These are phyloP conservation scores for Zygotorulaspora florentina DNA, from an alignment of 805 yeast genomes.

Conservation along the genomic window DNA sequence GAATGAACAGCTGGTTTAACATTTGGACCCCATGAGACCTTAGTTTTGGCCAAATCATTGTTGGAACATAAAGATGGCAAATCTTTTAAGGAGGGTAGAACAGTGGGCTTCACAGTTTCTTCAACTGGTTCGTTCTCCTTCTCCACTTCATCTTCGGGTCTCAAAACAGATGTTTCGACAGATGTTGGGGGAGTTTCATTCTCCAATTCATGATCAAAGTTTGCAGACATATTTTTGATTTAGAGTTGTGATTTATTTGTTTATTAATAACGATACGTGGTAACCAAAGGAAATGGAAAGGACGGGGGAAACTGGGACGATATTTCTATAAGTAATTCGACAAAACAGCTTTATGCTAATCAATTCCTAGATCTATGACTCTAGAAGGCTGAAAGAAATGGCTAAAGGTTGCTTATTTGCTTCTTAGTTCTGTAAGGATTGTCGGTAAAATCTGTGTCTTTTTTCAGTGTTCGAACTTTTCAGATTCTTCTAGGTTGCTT, in stretches of 20 bases:
- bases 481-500: too few species aligned
- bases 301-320: conserved; percentile 8
- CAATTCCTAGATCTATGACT: background rate
- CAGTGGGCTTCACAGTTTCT: conserved; percentile 12
- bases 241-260: background rate
- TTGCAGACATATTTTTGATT: conserved; percentile 9
- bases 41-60: conserved; percentile 28
- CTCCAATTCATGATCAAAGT: conserved; percentile 11
- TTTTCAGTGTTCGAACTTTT: too few species aligned
- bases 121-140: conserved; percentile 1
- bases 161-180: conserved; percentile 10
- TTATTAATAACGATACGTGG: conserved; percentile 5
- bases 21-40: conserved; percentile 44
- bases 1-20: conserved; percentile 40
- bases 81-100: conserved; percentile 39
- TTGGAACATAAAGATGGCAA: conserved; percentile 65
- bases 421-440: background rate
- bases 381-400: background rate
- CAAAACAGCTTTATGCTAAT: conserved; percentile 2
- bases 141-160: background rate
- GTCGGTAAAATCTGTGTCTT: too few species aligned
- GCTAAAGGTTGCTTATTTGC: background rate
- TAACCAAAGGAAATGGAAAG: conserved; percentile 10
- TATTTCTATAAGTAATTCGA: background rate
- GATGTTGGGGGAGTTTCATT: conserved; percentile 22